Base-by-base conservation (phyloP, 495 filamentous ascomycete genomes). In the Penicillium parvum region DNA sequence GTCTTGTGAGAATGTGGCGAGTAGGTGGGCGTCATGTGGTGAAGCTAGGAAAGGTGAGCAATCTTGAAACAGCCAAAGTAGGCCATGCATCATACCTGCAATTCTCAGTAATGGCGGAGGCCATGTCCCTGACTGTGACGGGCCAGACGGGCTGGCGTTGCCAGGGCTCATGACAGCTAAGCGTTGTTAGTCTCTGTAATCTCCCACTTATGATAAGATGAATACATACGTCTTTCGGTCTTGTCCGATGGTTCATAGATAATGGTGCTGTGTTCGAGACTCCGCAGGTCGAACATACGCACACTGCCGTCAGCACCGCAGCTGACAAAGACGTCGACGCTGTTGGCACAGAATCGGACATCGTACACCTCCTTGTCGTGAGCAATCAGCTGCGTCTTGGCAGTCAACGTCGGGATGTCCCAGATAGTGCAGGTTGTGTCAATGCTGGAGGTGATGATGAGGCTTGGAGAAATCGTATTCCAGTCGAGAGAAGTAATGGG, bases 351-450 rank as follows among this genome's bases (percentile, higher is more conserved):
- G 65, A 97, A 99, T 9, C 92, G 82, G 23, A 99, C 92, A 61
- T 99, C 92, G 53, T 94, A 99, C 4, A 99, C 92, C 65, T 99
- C 92, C 63, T 96, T 97, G 66, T 99, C 92, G 56, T 99, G 92
- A 17, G 92, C 92, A 64, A 99, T 99, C 10, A 99, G 68, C 63
- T 99, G 92, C 2, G 92, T 99, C 65, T 99, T 99, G 10, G 92
- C 92, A 1, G 92, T 99, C 47, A 99, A 69, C 3, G 92, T 96
- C 2, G 92, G 92, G 20, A 99, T 99, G 56, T 99, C 92, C 92
- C 92, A 99, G 43, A 99, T 97, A n/a, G 92, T 99, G 67, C 92
- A 99, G 1, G 92, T 99, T 0, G 92, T 99, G 60, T 99, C 92
- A 48, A 99, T 99, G 61, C 91, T 96, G 3, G 88, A 95, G 0